These are phyloP conservation scores for Keithomyces neogunnii DNA, from an alignment of 2,329 filamentous ascomycete species.

Conservation along the genomic window DNA sequence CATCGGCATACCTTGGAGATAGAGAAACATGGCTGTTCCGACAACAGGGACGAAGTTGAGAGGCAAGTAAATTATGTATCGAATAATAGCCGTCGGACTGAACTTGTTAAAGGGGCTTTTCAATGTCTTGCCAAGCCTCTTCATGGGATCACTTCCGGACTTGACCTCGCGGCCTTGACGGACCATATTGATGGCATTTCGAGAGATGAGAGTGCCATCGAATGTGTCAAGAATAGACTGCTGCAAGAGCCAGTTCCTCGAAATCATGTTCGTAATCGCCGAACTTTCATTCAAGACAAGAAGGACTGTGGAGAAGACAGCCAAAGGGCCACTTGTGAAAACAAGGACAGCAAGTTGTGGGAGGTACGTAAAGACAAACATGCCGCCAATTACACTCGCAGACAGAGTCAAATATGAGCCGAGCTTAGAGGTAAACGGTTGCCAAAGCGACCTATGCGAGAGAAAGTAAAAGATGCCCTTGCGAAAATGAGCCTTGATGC, in stretches of 20 bases:
- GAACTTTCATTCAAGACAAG: constrained; percentile 58
- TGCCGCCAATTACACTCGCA: constrained; percentile 60
- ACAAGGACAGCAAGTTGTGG: constrained; percentile 78
- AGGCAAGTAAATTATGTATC: constrained; percentile 79
- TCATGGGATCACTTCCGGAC: constrained; percentile 46
- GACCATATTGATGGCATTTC: constrained; percentile 52
- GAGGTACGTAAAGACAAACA: constrained; percentile 83
- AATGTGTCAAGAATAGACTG: constrained; percentile 84
- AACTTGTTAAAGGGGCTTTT: constrained; percentile 50
- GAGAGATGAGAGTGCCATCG: constrained; percentile 58
- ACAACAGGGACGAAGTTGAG: constrained; percentile 90
- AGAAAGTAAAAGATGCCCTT: constrained; percentile 54
- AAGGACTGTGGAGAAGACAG: constrained; percentile 62
- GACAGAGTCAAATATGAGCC: constrained; percentile 61
- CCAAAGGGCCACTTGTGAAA: constrained; percentile 76
- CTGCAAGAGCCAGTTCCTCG: constrained; percentile 66
- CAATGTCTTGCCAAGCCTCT: constrained; percentile 46
- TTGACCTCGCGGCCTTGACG: constrained; percentile 67
- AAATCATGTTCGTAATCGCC: constrained; percentile 46
- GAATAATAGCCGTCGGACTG: constrained; percentile 55
- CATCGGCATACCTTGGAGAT: constrained; percentile 54
- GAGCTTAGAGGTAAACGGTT: constrained; percentile 47
- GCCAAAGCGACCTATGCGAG: constrained; percentile 48
- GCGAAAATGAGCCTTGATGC: background rate
- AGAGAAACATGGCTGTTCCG: constrained; percentile 72